Evolutionary conservation across 306 rosid species (phyloP), one percentile per base, ranked within the genome.

Genomic region (Inga oerstediana): DNA sequence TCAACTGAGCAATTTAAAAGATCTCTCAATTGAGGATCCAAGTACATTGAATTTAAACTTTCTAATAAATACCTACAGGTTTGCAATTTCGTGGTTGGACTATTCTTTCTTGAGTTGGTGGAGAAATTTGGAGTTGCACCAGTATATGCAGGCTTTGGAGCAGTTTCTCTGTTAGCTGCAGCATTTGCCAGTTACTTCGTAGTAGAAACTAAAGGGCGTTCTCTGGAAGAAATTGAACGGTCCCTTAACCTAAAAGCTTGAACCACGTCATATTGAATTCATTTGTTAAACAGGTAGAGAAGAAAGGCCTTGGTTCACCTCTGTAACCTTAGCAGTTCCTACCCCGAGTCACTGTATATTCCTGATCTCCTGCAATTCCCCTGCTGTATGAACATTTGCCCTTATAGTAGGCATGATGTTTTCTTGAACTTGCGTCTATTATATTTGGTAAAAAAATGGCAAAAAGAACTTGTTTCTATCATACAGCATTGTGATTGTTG

Each of bases 181-280:
- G 78, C 88, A 75, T 94, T 93, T 87, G 85, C 91, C 35, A 87
- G 77, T 37, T 87, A 89, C 90, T 93, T 93, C 88, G 58, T 88
- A 16, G 91, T 90, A 14, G 98, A 94, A 85, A 94, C 98, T 3
- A 94, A 88, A 72, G 97, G 97, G 67, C 92, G 97, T 32, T 93
- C 98, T 73, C 91, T 94, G 3, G 98, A 94, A 86, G 97, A 93
- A 82, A 93, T 94, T 80, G 98, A 94, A 86, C 87, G 88, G 85
- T 89, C 97, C 24, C 82, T 92, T 16, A 84, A 64, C 76, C 80
- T 85, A 19, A 85, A 92, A 72, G 75, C 91, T 74, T 82, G 88
- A 84, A 82, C 79, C 84, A 81, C 67, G 69, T 88, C 79, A 84
- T 72, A 20, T 46, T 4, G 30, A 24, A 74, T 44, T 49, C 8